Evolutionary conservation across 192 early-diverging fungal species (phyloP), one percentile per base, ranked within the genome.

Genomic region (Coemansia sp.): DNA sequence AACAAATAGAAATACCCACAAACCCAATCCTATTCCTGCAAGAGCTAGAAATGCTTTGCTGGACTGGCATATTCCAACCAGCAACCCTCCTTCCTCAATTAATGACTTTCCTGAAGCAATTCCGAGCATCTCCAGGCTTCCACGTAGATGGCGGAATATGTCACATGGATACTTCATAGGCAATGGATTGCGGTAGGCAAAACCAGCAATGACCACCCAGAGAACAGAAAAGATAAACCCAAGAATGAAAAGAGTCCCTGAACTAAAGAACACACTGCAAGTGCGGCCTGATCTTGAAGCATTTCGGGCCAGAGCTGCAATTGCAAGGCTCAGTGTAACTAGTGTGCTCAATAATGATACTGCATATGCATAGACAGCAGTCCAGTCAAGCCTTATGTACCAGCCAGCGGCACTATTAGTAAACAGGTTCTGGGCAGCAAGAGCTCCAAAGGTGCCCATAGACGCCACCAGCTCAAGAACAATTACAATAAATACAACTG

Each of bases 341-440:
- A 81, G 54, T 5, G 68, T 57, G 45, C 79, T 81, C 2, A 81
- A 44, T 4, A 81, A 65, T 0, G 79, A 61, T 0, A 81, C 68
- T 1, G 61, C 70, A 43, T 81, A 81, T 9, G 79, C 48, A 23
- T 76, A 81, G 11, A 75, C 67, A 4, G 74, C 70, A 6, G 79
- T 81, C 79, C 79, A 81, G 61, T 81, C 74, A 9, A 81, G 67
- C 3, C 71, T 32, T 4, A 81, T 52, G 43, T 72, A 74, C 73
- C 79, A 75, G n/a, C 79, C 79, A 40, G 74, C 61, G 1, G 79
- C 79, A 39, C 79, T 81, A 61, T 81, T 81, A 15, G 74, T 81
- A 23, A 72, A 81, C 32, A 81, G 49, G 23, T 81, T 75, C 65
- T 81, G 79, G 0, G 74, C 74, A 32, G 72, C 71, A 13, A 81